Base-by-base conservation (phyloP, 1,284 basidiomycete species). In the Austroboletus novae-zelandiae region DNA sequence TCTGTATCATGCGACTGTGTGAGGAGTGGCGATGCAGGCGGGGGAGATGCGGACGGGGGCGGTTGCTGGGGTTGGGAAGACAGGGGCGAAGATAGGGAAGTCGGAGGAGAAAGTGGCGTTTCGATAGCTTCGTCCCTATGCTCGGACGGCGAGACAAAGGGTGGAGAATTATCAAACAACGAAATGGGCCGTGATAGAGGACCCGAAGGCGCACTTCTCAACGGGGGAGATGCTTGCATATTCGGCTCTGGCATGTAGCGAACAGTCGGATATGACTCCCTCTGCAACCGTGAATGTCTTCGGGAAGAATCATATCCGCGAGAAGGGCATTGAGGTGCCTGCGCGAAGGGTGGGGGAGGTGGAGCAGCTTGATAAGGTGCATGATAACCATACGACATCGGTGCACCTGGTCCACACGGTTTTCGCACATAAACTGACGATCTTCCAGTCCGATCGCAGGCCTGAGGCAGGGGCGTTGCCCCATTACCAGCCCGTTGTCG, bases 261-360 rank as follows among this genome's bases (percentile, higher is more conserved):
- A 18, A 39, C 2, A 20, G 45, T 14, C 8, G 49, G 27, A 31
- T 36, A 10, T 1, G 48, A 43, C 10, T 23, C 29, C 27, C 34
- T 25, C 9, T 51, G 57, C 1, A 35, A 34, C 23, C 9, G 56
- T 10, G 49, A 18, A 18, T 45, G 9, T 8, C 14, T 18, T 6
- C 34, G 15, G 31, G 27, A 40, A 10, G 44, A 5, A 13, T 32
- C 40, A 39, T 50, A 32, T 20, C 43, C 47, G 9, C 11, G 51
- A 34, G 51, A 49, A 18, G 54, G 50, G 41, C 52, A 52, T 45
- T 17, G 50, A 4, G 46, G 50, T 10, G 35, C 31, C 14, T 52
- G 44, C 13, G 9, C 31, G 13, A 39, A 47, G 5, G 45, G 20
- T 5, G 51, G 45, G 14, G 32, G 20, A 30, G 58, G 17, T 1